Percentiles rank a stretch among this genome's conserved stretches.
These are phyloP conservation scores for Ceratocystis harringtonii DNA, from an alignment of 2,329 filamentous ascomycete species.

Conservation along the genomic window DNA sequence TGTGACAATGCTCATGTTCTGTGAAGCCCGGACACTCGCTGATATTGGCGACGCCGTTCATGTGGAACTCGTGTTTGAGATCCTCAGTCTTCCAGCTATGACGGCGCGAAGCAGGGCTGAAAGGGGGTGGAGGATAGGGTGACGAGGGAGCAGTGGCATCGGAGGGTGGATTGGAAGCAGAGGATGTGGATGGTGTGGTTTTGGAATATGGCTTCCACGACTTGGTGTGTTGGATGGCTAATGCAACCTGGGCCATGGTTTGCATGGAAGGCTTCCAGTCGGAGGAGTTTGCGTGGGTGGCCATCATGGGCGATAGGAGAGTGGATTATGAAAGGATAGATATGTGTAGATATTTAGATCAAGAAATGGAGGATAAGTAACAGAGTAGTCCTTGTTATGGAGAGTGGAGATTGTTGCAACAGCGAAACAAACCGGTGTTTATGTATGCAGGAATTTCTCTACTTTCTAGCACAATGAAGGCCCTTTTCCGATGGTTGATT, in stretches of 20 bases:
- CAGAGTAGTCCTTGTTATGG: no score
- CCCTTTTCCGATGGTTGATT: background rate
- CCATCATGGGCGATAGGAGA: background rate
- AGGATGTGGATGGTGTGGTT: background rate
- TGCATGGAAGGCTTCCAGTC: constrained; percentile 11
- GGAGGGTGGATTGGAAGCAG: background rate
- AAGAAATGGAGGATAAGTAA: background rate
- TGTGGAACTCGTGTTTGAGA: constrained; percentile 37
- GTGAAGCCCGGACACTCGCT: constrained; percentile 30
- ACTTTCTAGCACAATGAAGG: background rate
- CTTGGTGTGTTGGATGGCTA: constrained; percentile 12
- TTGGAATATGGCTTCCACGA: constrained; percentile 5
- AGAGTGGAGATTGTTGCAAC: background rate
- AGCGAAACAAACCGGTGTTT: background rate
- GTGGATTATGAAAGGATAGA: background rate
- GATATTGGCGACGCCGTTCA: constrained; percentile 28
- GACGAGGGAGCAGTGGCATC: background rate
- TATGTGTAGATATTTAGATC: background rate
- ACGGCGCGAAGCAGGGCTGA: constrained; percentile 24
- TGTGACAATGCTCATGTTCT: constrained; percentile 22
- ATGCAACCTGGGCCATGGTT: constrained; percentile 12
- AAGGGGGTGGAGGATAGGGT: background rate
- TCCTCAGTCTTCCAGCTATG: constrained; percentile 41
- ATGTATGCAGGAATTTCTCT: background rate
- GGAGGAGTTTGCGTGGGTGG: background rate